Evolutionary conservation across 2,329 filamentous ascomycete genomes (phyloP).

Genomic region (Ophiostoma tasmaniense): DNA sequence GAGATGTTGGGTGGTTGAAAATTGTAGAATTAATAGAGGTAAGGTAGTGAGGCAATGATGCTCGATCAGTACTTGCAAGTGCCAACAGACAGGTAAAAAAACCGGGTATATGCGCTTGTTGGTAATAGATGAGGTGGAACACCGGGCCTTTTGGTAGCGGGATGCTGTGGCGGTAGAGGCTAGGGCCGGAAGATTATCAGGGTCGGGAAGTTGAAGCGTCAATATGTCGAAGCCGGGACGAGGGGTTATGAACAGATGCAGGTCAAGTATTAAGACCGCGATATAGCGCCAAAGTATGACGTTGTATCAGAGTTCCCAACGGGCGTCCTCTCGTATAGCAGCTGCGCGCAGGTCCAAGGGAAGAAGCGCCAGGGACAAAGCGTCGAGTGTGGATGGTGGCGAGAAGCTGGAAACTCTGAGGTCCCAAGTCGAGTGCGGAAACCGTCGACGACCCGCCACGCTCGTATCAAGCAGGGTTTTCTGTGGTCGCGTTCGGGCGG

Average conservation of each 20-base stretch:
- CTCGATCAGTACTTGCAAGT: not conserved
- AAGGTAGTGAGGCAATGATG: not conserved
- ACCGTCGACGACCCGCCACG: not conserved
- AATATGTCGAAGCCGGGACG: not conserved
- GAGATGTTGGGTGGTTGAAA: not conserved
- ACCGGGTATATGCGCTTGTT: slow-evolving; percentile 1
- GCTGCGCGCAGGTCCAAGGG: not conserved
- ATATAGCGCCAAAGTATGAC: not conserved
- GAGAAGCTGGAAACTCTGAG: not conserved
- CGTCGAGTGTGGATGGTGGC: not conserved
- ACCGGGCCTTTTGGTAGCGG: slow-evolving; percentile 6
- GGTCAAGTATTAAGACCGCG: not conserved
- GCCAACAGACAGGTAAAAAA: not conserved
- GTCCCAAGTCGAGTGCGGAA: not conserved
- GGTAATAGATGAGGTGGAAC: not conserved
- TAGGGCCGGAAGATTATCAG: not conserved
- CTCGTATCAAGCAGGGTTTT: slow-evolving; percentile 8
- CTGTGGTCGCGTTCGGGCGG: not conserved
- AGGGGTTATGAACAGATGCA: not conserved
- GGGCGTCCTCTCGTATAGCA: not conserved
- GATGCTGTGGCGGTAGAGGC: slow-evolving; percentile 9
- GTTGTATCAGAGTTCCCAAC: not conserved
- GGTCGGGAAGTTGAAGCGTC: not conserved
- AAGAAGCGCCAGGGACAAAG: not conserved
- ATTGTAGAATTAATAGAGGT: not conserved